Base-by-base conservation (phyloP, 2,329 filamentous ascomycete genomes). In the Phaeosphaeria sp. region DNA sequence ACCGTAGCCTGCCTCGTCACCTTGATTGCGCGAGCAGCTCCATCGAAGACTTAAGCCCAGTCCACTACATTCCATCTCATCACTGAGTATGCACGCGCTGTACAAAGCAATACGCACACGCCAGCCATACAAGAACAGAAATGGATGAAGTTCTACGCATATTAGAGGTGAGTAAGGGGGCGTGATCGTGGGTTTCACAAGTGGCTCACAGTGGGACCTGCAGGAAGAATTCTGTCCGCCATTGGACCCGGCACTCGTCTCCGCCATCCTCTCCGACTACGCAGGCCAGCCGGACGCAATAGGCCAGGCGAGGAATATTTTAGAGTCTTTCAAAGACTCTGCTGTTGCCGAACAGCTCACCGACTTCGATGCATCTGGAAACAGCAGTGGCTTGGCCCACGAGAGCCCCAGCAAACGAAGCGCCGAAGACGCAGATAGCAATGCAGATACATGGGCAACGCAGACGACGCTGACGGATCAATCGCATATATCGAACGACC, bases 301-400 rank as follows among this genome's bases (percentile, higher is more conserved):
- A 43, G 71, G 83, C 2, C 78, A 81, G 10, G 87, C 89, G 2
- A 84, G 84, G 27, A 72, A 79, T n/a, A 82, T 84, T 0, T 81
- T 97, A 1, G 82, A 90, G n/a, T 75, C 78, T 1, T 78, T 97
- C 15, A 90, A 89, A 51, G 80, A 85, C 27, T 80, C 84, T 56
- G 92, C 90, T 0, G 73, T 80, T 0, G 77, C 79, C 1, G 90
- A 95, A 72, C 91, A 95, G 69, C 85, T 87, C 17, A 88, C 86
- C 10, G 88, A 88, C 0, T 96, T 96, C 71, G 92, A 95, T 64
- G 86, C 91, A 0, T 92, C 90, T 30, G 92, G 90, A 2, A 86
- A 89, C 23, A 85, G 87, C 25, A 84, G 83, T 13, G 67, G 61
- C 58, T 61, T 63, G 7, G 49, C 61, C 21, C 58, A 63, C 21